These are phyloP conservation scores for Pythium aristosporum DNA, from an alignment of 352 stramenopile species.

Conservation along the genomic window DNA sequence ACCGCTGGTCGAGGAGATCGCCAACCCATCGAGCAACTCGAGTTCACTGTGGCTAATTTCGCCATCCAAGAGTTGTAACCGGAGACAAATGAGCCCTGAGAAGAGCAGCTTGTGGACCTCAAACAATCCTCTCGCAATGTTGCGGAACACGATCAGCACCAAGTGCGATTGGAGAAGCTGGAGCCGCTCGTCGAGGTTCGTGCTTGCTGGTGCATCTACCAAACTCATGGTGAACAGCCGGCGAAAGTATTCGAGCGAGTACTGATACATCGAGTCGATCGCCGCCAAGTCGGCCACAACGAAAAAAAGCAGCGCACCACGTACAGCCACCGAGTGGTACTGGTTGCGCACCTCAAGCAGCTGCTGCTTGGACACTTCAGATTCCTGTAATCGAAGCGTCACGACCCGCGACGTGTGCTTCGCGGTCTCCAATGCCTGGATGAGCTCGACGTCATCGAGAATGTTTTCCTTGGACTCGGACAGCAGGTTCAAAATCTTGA, in stretches of 20 bases:
- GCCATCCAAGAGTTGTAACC: slow-evolving; percentile 46
- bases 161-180: slow-evolving; percentile 42
- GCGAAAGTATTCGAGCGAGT: slow-evolving; percentile 73
- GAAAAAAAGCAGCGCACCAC: slow-evolving; percentile 74
- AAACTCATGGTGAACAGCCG: slow-evolving; percentile 65
- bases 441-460: slow-evolving; percentile 88
- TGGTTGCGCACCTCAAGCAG: slow-evolving; percentile 65
- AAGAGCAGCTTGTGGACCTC: slow-evolving; percentile 67
- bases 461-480: slow-evolving; percentile 88
- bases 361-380: slow-evolving; percentile 55
- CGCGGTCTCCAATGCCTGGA: slow-evolving; percentile 57
- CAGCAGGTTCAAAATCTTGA: slow-evolving; percentile 88
- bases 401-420: slow-evolving; percentile 69
- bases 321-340: slow-evolving; percentile 51
- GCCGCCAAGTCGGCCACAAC: slow-evolving; percentile 51
- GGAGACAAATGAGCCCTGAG: slow-evolving; percentile 53
- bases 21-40: slow-evolving; percentile 32
- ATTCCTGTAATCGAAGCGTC: slow-evolving; percentile 50
- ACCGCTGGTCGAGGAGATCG: background rate
- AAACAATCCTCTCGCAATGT: slow-evolving; percentile 73
- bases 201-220: slow-evolving; percentile 34
- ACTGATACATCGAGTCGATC: slow-evolving; percentile 81
- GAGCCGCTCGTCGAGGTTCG: slow-evolving; percentile 37
- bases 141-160: slow-evolving; percentile 58
- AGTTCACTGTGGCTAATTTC: slow-evolving; percentile 41